Percentiles rank a stretch among this genome's conserved stretches.
phyloP scores from a whole-genome alignment of 768 basidiomycete genomes.

The Phanerochaete sordida region DNA sequence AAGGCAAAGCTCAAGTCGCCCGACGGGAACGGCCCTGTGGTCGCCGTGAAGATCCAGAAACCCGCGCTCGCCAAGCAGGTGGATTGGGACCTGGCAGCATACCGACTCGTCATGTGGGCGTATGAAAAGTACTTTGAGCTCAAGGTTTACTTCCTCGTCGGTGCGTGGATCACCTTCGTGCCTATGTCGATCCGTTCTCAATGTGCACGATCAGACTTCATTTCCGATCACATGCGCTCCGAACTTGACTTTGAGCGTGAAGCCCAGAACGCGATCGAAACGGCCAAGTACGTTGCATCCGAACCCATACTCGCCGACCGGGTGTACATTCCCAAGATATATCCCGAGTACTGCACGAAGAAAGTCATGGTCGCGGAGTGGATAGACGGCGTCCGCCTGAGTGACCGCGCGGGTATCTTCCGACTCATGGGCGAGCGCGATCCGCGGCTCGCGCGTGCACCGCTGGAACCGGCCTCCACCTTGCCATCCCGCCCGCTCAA shows the following conservation, averaged over 20 bases:
- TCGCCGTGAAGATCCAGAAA: slow-evolving; percentile 94
- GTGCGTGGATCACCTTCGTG: slow-evolving; percentile 33
- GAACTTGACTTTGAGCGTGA: slow-evolving; percentile 85
- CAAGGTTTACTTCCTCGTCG: slow-evolving; percentile 77
- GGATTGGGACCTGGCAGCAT: slow-evolving; percentile 77
- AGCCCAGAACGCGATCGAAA: slow-evolving; percentile 70
- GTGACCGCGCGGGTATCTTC: slow-evolving; percentile 55
- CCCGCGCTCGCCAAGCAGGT: slow-evolving; percentile 84
- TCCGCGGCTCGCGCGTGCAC: slow-evolving; percentile 12
- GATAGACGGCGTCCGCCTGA: slow-evolving; percentile 75
- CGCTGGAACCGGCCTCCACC: slow-evolving; percentile 1
- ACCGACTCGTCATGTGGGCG: slow-evolving; percentile 72
- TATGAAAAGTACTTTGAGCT: slow-evolving; percentile 83
- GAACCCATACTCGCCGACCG: slow-evolving; percentile 68
- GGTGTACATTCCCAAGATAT: slow-evolving; percentile 78
- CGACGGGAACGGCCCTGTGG: slow-evolving; percentile 48
- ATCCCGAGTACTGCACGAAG: slow-evolving; percentile 67
- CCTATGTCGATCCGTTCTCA: not conserved
- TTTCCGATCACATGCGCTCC: slow-evolving; percentile 75
- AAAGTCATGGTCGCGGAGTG: slow-evolving; percentile 83
- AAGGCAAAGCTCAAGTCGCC: slow-evolving; percentile 52
- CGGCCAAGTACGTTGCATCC: slow-evolving; percentile 60
- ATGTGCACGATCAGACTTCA: slow-evolving; percentile 47
- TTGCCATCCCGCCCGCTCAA: slow-evolving; percentile 32
- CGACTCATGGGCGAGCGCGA: slow-evolving; percentile 54